Conservation (phyloP, 139 green algal genomes). For the Coelastrella sp. region DNA sequence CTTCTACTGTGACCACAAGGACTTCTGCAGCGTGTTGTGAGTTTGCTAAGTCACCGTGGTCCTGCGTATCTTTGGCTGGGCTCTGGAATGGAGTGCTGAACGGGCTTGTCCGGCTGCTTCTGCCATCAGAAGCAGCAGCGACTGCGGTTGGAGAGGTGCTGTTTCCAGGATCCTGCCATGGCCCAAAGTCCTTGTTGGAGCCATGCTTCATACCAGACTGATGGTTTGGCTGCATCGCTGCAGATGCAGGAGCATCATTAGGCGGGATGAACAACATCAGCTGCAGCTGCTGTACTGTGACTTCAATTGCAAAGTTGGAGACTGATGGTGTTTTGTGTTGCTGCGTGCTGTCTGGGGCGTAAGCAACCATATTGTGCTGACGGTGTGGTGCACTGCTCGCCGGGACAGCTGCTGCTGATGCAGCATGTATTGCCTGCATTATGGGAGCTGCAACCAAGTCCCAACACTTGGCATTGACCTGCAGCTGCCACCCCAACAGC, state of each 20-base stretch:
- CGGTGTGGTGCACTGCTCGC: neutral
- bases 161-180: constrained; percentile 13
- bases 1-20: neutral
- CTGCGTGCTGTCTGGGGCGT: neutral
- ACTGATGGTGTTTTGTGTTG: too few relatives aligned
- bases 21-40: neutral
- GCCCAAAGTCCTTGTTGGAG: neutral
- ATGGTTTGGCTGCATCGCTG: neutral
- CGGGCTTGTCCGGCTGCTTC: neutral
- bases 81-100: neutral
- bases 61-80: neutral
- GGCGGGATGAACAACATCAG: constrained; percentile 16
- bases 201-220: neutral
- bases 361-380: neutral
- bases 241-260: neutral
- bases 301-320: too few relatives aligned
- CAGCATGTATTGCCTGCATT: constrained; percentile 32
- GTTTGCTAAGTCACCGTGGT: too few relatives aligned
- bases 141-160: neutral
- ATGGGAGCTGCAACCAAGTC: constrained; percentile 13
- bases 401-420: neutral
- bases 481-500: constrained; percentile 3
- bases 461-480: constrained; percentile 9
- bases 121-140: neutral
- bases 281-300: constrained; percentile 22